Base-by-base conservation (phyloP, 192 early-diverging fungal species). In the Coemansia sp. region DNA sequence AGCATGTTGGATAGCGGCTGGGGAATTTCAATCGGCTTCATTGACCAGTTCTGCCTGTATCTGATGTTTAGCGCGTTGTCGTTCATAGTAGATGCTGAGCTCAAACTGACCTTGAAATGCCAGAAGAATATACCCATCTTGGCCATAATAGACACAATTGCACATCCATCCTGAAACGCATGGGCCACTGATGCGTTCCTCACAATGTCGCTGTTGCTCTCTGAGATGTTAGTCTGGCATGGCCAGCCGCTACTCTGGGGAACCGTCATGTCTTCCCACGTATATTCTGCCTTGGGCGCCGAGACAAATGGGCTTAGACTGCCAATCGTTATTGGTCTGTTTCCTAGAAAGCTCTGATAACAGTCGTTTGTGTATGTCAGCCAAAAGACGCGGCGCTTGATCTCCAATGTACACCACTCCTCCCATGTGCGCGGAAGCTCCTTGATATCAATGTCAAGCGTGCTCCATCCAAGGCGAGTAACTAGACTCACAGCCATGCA, bases 301-400 rank as follows among this genome's bases (percentile, higher is more conserved):
- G 63, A 38, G n/a, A 72, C 69, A 58, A 39, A 55, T 11, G 66
- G 51, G 5, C 58, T 40, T 17, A 19, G 32, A 9, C 59, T 65
- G 37, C 67, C 62, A 6, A 79, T 53, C 1, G 63, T 22, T 12
- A 72, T 55, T 6, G 61, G 48, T 1, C 77, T 55, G 10, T 68
- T 65, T 13, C 55, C 63, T 32, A 73, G 59, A 6, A 51, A 43
- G 11, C 69, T 63, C 1, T 75, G 70, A 50, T 72, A 63, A 37
- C 69, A 68, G 66, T 80, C 78, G 11, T 66, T 62, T 7, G 59
- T 56, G 48, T 57, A 65, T 8, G 50, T 69, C 1, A 63, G 59
- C 78, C 78, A 80, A 32, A 75, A 69, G 7, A 75, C 64, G 7
- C 78, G 78, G 16, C 78, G 69, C 63, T 75, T 75, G n/a, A 67